A percentile compares a stretch with the other conserved stretches of the same genome.
phyloP scores from a whole-genome alignment of 1,284 basidiomycete species.

The Apiotrichum gamsii region DNA sequence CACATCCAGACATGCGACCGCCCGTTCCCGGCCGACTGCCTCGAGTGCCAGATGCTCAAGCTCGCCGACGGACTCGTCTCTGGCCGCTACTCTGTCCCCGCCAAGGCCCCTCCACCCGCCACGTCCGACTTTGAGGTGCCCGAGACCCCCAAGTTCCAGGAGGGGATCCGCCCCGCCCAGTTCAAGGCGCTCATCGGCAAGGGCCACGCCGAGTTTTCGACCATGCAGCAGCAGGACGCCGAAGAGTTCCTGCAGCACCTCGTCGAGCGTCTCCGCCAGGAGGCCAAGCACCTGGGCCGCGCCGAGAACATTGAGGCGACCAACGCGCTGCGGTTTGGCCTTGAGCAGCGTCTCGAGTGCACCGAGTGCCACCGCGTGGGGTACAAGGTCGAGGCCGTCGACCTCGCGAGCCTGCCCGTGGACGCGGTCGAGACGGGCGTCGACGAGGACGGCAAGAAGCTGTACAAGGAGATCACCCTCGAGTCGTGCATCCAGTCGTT shows the following conservation, averaged over 20 bases:
- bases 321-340: constrained; percentile 67
- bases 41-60: constrained; percentile 94
- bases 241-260: constrained; percentile 90
- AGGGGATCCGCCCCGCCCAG: constrained; percentile 72
- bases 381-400: constrained; percentile 72
- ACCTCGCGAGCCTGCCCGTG: constrained; percentile 73
- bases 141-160: constrained; percentile 60
- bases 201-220: constrained; percentile 89
- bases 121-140: constrained; percentile 32
- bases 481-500: constrained; percentile 62
- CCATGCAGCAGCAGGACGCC: constrained; percentile 95
- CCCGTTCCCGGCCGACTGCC: constrained; percentile 68
- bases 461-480: constrained; percentile 66
- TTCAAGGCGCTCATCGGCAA: constrained; percentile 89
- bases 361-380: constrained; percentile 75
- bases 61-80: constrained; percentile 86
- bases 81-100: constrained; percentile 77
- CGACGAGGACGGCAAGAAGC: constrained; percentile 57
- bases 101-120: constrained; percentile 35
- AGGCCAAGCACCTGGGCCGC: constrained; percentile 54
- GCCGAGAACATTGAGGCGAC: constrained; percentile 57
- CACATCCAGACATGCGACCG: constrained; percentile 66
- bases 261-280: constrained; percentile 61
- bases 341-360: constrained; percentile 84
- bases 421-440: constrained; percentile 57